Evolutionary conservation across 805 yeast species (phyloP), one percentile per base, ranked within the genome.

Genomic region (Monosporozyma yasuniensis): DNA sequence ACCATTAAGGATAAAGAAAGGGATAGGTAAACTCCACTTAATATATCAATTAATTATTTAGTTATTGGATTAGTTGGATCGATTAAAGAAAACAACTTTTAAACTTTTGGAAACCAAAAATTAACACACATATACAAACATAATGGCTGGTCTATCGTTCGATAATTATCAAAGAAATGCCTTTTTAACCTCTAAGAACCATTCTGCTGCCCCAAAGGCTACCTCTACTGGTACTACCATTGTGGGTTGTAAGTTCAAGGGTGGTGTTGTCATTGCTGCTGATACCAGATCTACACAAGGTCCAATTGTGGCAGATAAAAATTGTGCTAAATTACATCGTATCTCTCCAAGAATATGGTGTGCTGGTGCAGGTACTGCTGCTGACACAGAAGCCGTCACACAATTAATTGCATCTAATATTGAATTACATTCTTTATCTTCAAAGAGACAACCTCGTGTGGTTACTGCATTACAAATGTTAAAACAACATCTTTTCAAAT

Each of bases 351-450:
- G 77, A 63, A 89, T 90, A 65, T 91, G 97, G 97, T 91, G 99
- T 81, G 99, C 99, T 47, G 99, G 99, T 62, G 99, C 99, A 3
- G 99, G 99, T 68, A 93, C 99, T n/a, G 99, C 99, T 28, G 98
- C 99, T 7, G 99, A 93, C 67, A 93, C 97, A 11, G 98, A 93
- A 68, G 88, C 89, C 81, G 98, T 93, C 11, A 93, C 99, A 4
- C 96, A 89, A 68, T 75, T 93, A 63, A 89, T 89, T 58, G 80
- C 88, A 35, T 87, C 96, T 37, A 90, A 91, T 66, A 73, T 93
- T 56, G 99, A 93, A 70, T 74, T 93, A 54, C 99, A 91, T 68
- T 75, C 95, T 8, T 73, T 89, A 70, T 81, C 84, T 60, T 82
- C 91, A 32, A 81, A 81, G 52, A 81, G 98, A 58, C 80, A 82